Percentiles rank a stretch among this genome's conserved stretches.
Evolutionary conservation across 2,329 filamentous ascomycete genomes (phyloP).

Genomic region (Trichothecium roseum): DNA sequence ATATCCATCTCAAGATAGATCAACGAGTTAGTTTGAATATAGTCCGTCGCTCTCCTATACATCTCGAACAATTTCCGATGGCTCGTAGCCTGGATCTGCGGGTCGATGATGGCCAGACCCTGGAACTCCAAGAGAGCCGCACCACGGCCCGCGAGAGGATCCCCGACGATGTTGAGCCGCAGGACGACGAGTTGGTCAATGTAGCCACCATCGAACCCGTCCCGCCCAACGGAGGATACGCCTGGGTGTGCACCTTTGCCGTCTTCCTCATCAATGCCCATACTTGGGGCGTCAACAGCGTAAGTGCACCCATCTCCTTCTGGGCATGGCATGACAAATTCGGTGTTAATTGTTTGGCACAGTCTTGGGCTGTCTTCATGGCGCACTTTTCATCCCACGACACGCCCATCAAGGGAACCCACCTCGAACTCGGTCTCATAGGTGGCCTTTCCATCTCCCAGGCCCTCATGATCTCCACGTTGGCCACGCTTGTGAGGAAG

Average conservation of each 20-base stretch:
- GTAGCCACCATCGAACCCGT: neutral
- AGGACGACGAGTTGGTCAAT: no score
- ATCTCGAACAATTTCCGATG: no score
- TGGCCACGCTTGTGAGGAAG: slow-evolving; percentile 16
- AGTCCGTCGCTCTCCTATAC: no score
- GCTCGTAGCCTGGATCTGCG: no score
- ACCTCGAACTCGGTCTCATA: slow-evolving; percentile 48
- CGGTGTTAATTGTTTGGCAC: neutral
- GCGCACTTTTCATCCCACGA: slow-evolving; percentile 42
- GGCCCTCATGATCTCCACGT: slow-evolving; percentile 28
- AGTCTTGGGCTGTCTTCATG: slow-evolving; percentile 44
- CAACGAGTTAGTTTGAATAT: no score
- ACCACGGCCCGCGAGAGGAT: no score
- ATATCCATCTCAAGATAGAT: no score
- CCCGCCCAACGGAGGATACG: slow-evolving; percentile 2
- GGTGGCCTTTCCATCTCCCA: slow-evolving; percentile 44
- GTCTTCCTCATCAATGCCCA: slow-evolving; percentile 1
- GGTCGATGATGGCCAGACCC: no score
- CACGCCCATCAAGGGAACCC: slow-evolving; percentile 38
- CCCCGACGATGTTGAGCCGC: no score
- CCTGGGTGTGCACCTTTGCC: slow-evolving; percentile 1
- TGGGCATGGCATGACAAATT: neutral
- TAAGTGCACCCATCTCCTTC: slow-evolving; percentile 10
- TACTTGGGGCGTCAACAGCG: slow-evolving; percentile 26
- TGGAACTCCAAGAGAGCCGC: no score